Evolutionary conservation across 768 basidiomycete species (phyloP).

Genomic region (Calvatia gigantea): DNA sequence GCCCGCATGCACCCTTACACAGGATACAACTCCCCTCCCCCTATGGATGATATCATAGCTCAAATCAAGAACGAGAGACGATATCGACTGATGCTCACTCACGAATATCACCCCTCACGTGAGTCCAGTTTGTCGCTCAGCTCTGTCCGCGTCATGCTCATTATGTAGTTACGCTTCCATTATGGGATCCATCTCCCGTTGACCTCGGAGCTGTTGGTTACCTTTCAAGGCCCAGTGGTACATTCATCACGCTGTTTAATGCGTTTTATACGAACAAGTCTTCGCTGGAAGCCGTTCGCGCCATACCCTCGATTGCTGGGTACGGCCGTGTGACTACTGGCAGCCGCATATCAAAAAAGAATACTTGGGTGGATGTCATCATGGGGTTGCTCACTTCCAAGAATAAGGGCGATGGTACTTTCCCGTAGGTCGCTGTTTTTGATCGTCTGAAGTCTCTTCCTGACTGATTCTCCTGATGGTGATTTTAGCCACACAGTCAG

Average conservation of each 20-base stretch:
- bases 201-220: constrained; percentile 75
- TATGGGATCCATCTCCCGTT: constrained; percentile 68
- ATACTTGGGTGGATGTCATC: constrained; percentile 11
- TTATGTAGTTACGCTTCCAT: constrained; percentile 52
- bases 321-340: constrained; percentile 12
- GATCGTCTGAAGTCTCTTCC: neutral
- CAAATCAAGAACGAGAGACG: constrained; percentile 57
- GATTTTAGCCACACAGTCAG: neutral
- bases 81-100: constrained; percentile 64
- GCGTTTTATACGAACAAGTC: constrained; percentile 48
- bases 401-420: constrained; percentile 2
- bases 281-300: constrained; percentile 4
- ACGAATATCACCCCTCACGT: constrained; percentile 70
- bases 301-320: constrained; percentile 15
- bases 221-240: constrained; percentile 60
- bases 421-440: neutral
- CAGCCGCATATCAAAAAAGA: constrained; percentile 6
- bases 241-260: constrained; percentile 72
- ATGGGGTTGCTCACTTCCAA: constrained; percentile 7
- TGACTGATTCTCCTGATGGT: neutral
- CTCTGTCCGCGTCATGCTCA: neutral
- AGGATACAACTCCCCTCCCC: constrained; percentile 32
- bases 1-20: constrained; percentile 19
- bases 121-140: constrained; percentile 22
- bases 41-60: constrained; percentile 32